Conservation (phyloP, 352 stramenopile genomes). For the Pythium diclinum region DNA sequence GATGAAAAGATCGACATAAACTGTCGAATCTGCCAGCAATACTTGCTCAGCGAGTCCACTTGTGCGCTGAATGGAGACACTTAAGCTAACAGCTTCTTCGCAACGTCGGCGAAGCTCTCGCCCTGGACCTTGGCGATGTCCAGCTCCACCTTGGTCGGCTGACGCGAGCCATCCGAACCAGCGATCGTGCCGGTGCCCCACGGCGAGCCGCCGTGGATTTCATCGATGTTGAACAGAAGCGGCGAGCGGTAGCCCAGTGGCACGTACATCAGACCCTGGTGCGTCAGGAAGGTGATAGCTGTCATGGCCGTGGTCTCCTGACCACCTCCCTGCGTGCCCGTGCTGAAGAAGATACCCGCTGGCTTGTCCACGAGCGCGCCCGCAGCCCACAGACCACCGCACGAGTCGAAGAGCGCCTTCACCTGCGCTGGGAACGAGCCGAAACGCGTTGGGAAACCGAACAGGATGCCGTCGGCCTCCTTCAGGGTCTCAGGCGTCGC, state of each 20-base stretch:
- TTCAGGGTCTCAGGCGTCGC: conserved; percentile 49
- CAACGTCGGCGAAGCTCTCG: conserved; percentile 77
- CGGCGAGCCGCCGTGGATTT: conserved; percentile 69
- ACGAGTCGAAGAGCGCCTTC: conserved; percentile 87
- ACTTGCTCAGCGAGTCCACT: too few relatives aligned
- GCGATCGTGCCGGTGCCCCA: conserved; percentile 87
- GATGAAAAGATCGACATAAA: too few relatives aligned
- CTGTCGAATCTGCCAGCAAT: too few relatives aligned
- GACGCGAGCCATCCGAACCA: conserved; percentile 72
- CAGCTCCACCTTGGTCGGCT: conserved; percentile 78
- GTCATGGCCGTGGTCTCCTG: conserved; percentile 90
- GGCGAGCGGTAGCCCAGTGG: conserved; percentile 72
- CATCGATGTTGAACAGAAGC: conserved; percentile 71
- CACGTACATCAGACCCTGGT: conserved; percentile 91
- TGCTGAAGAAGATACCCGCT: conserved; percentile 86
- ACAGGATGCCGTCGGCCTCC: conserved; percentile 77
- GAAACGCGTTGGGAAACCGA: conserved; percentile 84
- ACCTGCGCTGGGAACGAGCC: conserved; percentile 84
- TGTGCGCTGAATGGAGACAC: too few relatives aligned
- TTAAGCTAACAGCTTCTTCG: conserved; percentile 80
- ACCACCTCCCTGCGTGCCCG: conserved; percentile 70
- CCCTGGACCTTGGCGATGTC: conserved; percentile 79
- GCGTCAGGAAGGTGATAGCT: conserved; percentile 78
- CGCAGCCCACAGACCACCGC: conserved; percentile 73
- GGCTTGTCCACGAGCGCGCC: conserved; percentile 86